Percentiles rank a stretch among this genome's conserved stretches.
These are phyloP conservation scores for Lecanicillium sp. DNA, from an alignment of 2,329 filamentous ascomycete genomes.

Conservation along the genomic window DNA sequence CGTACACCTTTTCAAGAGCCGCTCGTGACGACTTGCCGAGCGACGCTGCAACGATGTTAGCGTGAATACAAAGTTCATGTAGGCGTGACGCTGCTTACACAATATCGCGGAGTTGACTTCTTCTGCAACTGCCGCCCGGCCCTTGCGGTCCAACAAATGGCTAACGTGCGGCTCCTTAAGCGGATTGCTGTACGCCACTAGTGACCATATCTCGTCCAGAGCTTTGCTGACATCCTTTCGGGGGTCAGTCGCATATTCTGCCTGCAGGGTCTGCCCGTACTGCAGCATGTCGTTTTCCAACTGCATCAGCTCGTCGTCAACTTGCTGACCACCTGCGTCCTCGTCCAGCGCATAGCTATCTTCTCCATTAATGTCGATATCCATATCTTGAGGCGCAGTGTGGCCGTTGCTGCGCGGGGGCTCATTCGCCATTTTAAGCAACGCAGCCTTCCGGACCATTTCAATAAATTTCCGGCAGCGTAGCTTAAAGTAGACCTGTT, in stretches of 20 bases:
- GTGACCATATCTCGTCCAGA: slow-evolving; percentile 76
- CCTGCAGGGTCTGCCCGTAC: slow-evolving; percentile 72
- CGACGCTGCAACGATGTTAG: slow-evolving; percentile 52
- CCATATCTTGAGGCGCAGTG: slow-evolving; percentile 32
- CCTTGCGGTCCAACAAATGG: slow-evolving; percentile 68
- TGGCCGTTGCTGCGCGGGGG: slow-evolving; percentile 24
- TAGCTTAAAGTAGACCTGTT: slow-evolving; percentile 80
- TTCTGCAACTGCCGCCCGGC: slow-evolving; percentile 75
- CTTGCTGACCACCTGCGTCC: slow-evolving; percentile 12
- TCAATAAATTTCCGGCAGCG: slow-evolving; percentile 91
- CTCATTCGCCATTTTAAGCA: slow-evolving; percentile 46
- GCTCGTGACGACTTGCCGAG: slow-evolving; percentile 84
- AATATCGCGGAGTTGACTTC: slow-evolving; percentile 91
- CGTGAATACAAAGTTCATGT: background rate
- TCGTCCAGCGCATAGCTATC: slow-evolving; percentile 47
- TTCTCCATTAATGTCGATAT: slow-evolving; percentile 43
- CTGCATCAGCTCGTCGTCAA: slow-evolving; percentile 24
- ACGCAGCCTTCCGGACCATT: slow-evolving; percentile 73
- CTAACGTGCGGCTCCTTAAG: slow-evolving; percentile 65
- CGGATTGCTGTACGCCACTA: slow-evolving; percentile 82
- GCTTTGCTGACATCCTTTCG: slow-evolving; percentile 63
- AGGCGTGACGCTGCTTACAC: slow-evolving; percentile 52
- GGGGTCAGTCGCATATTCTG: slow-evolving; percentile 67
- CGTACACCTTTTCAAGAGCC: slow-evolving; percentile 75
- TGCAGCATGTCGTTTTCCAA: slow-evolving; percentile 63